Conservation (phyloP, 768 basidiomycete species). For the Tylopilus sp. region DNA sequence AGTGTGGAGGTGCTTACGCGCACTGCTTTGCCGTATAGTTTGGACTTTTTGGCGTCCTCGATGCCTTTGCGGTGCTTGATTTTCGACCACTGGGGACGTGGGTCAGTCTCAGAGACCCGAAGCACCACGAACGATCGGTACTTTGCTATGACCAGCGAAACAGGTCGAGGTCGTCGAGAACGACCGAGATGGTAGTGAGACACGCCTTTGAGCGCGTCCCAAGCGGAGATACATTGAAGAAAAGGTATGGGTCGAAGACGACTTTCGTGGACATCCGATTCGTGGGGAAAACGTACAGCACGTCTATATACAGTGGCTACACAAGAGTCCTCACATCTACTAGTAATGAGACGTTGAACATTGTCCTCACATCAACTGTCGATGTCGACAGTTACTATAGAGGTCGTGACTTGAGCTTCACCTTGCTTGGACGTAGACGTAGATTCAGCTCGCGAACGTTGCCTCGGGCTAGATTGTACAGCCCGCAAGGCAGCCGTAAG, state of each 20-base stretch:
- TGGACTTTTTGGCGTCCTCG: constrained; percentile 59
- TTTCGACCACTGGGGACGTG: constrained; percentile 60
- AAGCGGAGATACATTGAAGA: background rate
- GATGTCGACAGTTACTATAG: background rate
- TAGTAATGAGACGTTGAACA: background rate
- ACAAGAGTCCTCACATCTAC: too few relatives aligned
- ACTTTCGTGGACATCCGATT: too few relatives aligned
- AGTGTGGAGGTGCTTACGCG: constrained; percentile 50
- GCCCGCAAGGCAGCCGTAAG: constrained; percentile 66
- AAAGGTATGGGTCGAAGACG: too few relatives aligned
- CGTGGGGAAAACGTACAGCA: too few relatives aligned
- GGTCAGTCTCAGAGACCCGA: constrained; percentile 7
- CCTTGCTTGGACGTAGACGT: constrained; percentile 8
- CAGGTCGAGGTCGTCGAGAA: background rate
- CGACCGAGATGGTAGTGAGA: constrained; percentile 2
- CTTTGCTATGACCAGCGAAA: constrained; percentile 42
- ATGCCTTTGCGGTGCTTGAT: constrained; percentile 64
- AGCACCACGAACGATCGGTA: constrained; percentile 6
- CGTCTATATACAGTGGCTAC: too few relatives aligned
- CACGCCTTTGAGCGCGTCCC: background rate
- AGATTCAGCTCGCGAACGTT: constrained; percentile 5
- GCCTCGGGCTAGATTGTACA: constrained; percentile 46
- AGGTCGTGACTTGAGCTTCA: background rate
- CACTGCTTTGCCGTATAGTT: constrained; percentile 51
- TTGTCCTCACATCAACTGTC: background rate